Percentiles rank a stretch among this genome's conserved stretches.
These are phyloP conservation scores for Talaromyces sp. DNA, from an alignment of 2,329 filamentous ascomycete genomes.

Conservation along the genomic window DNA sequence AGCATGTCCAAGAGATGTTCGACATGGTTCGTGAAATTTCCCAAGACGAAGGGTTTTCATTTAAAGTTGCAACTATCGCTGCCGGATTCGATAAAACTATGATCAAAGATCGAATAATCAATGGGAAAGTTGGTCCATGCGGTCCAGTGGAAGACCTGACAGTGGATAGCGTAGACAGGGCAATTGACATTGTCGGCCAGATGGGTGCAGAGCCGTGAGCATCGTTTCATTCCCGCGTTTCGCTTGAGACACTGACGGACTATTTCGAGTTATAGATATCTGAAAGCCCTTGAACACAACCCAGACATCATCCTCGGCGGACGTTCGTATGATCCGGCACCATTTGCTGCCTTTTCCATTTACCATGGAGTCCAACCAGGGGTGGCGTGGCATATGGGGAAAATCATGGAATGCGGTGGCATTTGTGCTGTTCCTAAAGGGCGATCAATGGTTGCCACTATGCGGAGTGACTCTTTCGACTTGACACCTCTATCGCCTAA, in stretches of 20 bases:
- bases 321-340: conserved; percentile 37
- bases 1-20: conserved; percentile 38
- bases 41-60: conserved; percentile 18
- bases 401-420: conserved; percentile 25
- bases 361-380: conserved; percentile 28
- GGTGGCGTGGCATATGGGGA: conserved; percentile 49
- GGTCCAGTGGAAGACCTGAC: conserved; percentile 37
- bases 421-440: conserved; percentile 47
- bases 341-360: conserved; percentile 36
- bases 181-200: conserved; percentile 39
- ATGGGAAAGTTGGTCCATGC: conserved; percentile 36
- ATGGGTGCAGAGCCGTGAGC: conserved; percentile 43
- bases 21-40: conserved; percentile 36
- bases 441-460: conserved; percentile 35
- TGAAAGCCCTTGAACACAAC: conserved; percentile 34
- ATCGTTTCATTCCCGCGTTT: background rate
- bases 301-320: conserved; percentile 48
- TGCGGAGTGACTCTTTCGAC: conserved; percentile 46
- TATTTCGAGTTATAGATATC: background rate
- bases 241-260: background rate
- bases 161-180: conserved; percentile 32
- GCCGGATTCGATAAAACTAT: conserved; percentile 33
- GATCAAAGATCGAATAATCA: conserved; percentile 24
- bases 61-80: conserved; percentile 32
- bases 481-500: conserved; percentile 37